Evolutionary conservation across 441 rosid genomes (phyloP).

Genomic region (Gossypium aridum): DNA sequence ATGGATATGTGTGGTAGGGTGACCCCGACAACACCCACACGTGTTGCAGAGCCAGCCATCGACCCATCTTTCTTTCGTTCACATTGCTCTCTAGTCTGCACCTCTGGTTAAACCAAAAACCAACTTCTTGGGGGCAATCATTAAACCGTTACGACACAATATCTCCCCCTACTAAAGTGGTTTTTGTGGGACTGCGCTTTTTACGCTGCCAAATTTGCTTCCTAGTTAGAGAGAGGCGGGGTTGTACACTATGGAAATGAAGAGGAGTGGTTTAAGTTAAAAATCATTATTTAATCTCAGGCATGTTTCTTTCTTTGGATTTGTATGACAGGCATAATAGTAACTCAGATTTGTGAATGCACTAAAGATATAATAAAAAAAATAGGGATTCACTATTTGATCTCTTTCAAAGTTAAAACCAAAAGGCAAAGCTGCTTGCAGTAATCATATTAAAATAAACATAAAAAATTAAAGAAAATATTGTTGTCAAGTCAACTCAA

Average conservation of each 20-base stretch:
- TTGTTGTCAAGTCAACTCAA: background rate
- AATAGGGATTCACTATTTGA: background rate
- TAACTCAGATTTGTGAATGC: conserved; percentile 15
- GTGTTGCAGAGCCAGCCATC: conserved; percentile 12
- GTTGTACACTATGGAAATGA: too few relatives aligned
- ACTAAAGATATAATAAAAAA: background rate
- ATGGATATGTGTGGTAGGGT: too few relatives aligned
- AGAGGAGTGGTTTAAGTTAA: background rate
- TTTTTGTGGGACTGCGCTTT: background rate
- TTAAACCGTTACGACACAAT: conserved; percentile 22
- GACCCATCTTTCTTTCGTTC: background rate
- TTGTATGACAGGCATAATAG: background rate
- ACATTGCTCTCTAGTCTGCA: background rate
- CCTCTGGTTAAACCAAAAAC: conserved; percentile 2
- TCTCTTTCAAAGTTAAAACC: background rate
- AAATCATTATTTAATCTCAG: background rate
- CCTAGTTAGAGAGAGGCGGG: too few relatives aligned
- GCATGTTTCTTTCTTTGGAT: background rate
- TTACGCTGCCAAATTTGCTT: background rate
- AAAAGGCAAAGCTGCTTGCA: background rate
- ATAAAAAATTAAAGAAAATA: background rate
- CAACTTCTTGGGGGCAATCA: conserved; percentile 15
- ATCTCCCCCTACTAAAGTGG: background rate
- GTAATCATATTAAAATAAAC: background rate
- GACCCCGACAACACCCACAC: conserved; percentile 1